Percentiles rank a stretch among this genome's conserved stretches.
Conservation (phyloP, 345 rosid genomes). For the Eucalyptus tenuipes region DNA sequence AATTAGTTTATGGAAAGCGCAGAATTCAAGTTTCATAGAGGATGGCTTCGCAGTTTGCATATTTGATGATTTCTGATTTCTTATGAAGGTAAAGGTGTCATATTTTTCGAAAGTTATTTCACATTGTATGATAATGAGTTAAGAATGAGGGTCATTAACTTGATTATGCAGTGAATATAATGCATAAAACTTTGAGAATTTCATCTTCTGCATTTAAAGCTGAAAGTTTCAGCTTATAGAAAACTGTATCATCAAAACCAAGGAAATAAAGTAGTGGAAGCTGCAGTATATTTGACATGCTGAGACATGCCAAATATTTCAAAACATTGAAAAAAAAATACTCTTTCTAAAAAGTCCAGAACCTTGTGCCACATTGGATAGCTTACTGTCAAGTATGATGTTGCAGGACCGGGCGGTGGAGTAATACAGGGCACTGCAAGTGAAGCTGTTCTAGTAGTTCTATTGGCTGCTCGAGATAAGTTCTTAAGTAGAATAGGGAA, state of each 20-base stretch:
- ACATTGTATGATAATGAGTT: not conserved
- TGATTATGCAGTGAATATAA: not conserved
- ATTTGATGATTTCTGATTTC: not conserved
- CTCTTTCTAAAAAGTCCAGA: not conserved
- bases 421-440: constrained; percentile 92
- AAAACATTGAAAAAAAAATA: not conserved
- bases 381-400: not conserved
- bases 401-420: constrained; percentile 83
- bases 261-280: not conserved
- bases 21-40: not conserved
- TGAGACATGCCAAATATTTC: not conserved
- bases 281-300: not conserved
- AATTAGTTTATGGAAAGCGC: not conserved
- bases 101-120: not conserved
- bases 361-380: not conserved
- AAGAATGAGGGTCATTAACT: not conserved
- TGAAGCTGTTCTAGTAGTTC: constrained; percentile 80
- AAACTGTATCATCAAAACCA: not conserved
- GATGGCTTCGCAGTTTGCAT: not conserved
- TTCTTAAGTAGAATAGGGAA: constrained; percentile 42
- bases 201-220: not conserved
- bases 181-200: not conserved
- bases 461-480: constrained; percentile 73
- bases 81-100: not conserved
- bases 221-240: not conserved